These are phyloP conservation scores for Phytophthora pluvialis DNA, from an alignment of 352 stramenopile species.

Conservation along the genomic window DNA sequence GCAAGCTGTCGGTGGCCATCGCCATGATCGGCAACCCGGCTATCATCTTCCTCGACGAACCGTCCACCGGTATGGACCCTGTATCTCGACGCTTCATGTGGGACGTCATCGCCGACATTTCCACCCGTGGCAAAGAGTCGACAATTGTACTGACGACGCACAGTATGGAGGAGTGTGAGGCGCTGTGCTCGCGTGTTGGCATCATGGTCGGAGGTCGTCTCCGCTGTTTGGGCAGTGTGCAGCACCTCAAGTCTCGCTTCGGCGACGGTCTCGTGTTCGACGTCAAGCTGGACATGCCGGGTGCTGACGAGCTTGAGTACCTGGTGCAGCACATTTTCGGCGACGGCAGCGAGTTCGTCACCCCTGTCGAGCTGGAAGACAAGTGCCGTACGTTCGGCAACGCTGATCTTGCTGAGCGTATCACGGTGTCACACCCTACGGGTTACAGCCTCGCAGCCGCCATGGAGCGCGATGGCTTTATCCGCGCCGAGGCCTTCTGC, in stretches of 20 bases:
- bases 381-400: constrained; percentile 54
- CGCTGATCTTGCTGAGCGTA: constrained; percentile 33
- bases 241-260: constrained; percentile 96
- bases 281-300: constrained; percentile 42
- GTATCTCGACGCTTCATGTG: constrained; percentile 62
- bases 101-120: constrained; percentile 77
- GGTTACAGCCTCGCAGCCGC: constrained; percentile 60
- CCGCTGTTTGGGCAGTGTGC: constrained; percentile 67
- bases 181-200: constrained; percentile 81
- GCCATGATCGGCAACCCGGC: constrained; percentile 92
- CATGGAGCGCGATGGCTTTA: constrained; percentile 48
- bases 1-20: constrained; percentile 93
- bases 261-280: constrained; percentile 92
- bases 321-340: constrained; percentile 24
- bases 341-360: constrained; percentile 31
- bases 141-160: constrained; percentile 88
- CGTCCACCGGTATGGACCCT: constrained; percentile 93
- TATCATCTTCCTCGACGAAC: constrained; percentile 91
- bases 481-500: constrained; percentile 47
- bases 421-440: constrained; percentile 53
- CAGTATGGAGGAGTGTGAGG: constrained; percentile 83
- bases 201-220: constrained; percentile 88
- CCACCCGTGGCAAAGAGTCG: constrained; percentile 57
- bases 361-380: constrained; percentile 23
- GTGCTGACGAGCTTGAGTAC: constrained; percentile 30